These are phyloP conservation scores for Aspergillus brunneoviolaceus DNA, from an alignment of 2,329 filamentous ascomycete genomes.

Conservation along the genomic window DNA sequence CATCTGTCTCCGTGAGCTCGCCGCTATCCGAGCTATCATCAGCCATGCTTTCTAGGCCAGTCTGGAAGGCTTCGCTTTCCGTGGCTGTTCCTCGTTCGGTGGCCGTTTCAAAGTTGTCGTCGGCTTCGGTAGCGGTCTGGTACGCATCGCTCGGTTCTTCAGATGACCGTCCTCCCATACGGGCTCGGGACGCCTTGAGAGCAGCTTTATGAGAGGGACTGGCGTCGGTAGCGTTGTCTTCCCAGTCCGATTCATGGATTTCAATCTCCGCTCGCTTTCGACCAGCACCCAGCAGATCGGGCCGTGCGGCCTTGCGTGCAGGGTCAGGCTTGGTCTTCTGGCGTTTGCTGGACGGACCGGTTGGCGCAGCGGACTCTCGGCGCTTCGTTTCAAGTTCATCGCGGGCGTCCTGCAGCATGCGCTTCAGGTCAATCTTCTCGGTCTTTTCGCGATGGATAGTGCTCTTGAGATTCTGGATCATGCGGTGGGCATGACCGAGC, in stretches of 20 bases:
- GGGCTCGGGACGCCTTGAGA: conserved; percentile 29
- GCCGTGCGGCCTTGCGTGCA: conserved; percentile 75
- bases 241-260: conserved; percentile 81
- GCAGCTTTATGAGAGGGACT: conserved; percentile 54
- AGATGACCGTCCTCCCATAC: conserved; percentile 26
- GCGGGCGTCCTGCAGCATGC: conserved; percentile 90
- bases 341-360: conserved; percentile 51
- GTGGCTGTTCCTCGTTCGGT: conserved; percentile 74
- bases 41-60: conserved; percentile 72
- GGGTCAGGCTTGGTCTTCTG: conserved; percentile 63
- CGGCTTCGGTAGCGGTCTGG: conserved; percentile 76
- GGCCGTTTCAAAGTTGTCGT: conserved; percentile 67
- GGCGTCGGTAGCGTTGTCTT: conserved; percentile 68
- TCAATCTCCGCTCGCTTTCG: conserved; percentile 77
- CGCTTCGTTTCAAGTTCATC: conserved; percentile 79
- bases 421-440: conserved; percentile 92
- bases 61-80: conserved; percentile 94
- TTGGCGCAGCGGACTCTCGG: conserved; percentile 49
- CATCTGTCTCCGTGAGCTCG: conserved; percentile 83
- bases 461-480: conserved; percentile 92
- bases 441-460: conserved; percentile 98
- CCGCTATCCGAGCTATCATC: conserved; percentile 67
- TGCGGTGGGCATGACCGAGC: conserved; percentile 88
- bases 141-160: conserved; percentile 66
- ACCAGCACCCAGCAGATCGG: conserved; percentile 71